A percentile compares a stretch with the other conserved stretches of the same genome.
phyloP scores from a whole-genome alignment of 2,329 filamentous ascomycete species.

The Botrytis byssoidea region DNA sequence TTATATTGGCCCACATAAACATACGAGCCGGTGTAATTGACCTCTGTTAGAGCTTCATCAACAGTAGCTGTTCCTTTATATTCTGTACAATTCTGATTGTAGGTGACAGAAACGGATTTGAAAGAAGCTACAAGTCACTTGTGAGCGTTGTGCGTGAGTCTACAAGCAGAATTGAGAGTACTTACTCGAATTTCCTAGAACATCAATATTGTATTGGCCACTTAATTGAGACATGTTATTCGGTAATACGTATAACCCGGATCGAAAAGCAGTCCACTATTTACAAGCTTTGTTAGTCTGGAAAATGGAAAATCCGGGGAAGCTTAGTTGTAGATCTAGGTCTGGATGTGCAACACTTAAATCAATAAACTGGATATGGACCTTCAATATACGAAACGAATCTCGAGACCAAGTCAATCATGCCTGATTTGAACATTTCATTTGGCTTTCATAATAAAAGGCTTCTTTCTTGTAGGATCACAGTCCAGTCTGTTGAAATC shows the following conservation, averaged over 20 bases:
- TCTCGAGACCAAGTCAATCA: no score
- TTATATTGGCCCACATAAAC: not conserved
- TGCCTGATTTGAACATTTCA: no score
- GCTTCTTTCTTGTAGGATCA: not conserved
- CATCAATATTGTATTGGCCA: not conserved
- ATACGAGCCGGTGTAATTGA: not conserved
- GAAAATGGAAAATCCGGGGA: not conserved
- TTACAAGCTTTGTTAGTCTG: not conserved
- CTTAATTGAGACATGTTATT: constrained; percentile 7
- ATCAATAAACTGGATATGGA: not conserved
- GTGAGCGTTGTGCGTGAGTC: not conserved
- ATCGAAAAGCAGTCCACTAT: constrained; percentile 28
- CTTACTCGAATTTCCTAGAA: constrained; percentile 19
- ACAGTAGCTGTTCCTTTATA: constrained; percentile 10
- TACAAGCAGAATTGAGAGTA: not conserved
- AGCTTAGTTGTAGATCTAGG: not conserved
- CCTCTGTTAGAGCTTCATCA: not conserved
- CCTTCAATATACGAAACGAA: not conserved
- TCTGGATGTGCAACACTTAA: not conserved
- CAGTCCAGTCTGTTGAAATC: not conserved
- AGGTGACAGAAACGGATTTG: constrained; percentile 22
- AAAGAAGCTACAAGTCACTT: constrained; percentile 21
- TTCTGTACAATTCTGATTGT: constrained; percentile 21
- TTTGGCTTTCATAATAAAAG: no score
- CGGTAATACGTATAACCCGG: constrained; percentile 23